A percentile compares a stretch with the other conserved stretches of the same genome.
Evolutionary conservation across 2,329 filamentous ascomycete species (phyloP).

Genomic region (Samsoniella hepiali): DNA sequence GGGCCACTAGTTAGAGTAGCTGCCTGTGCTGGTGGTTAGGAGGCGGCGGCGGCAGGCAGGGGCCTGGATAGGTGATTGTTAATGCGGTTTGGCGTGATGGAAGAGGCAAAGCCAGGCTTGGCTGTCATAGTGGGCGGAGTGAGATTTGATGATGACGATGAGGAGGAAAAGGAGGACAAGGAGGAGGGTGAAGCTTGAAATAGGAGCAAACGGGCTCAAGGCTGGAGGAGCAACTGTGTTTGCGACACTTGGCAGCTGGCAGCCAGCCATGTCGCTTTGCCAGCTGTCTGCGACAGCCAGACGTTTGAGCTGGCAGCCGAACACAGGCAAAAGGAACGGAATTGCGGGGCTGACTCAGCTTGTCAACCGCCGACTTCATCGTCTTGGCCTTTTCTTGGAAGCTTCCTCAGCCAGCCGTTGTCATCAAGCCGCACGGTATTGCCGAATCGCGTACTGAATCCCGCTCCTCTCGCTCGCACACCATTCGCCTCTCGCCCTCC

Average conservation of each 20-base stretch:
- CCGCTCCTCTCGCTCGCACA: slow-evolving; percentile 2
- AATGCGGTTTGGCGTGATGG: background rate
- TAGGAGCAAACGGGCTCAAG: slow-evolving; percentile 1
- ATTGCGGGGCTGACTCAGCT: slow-evolving; percentile 13
- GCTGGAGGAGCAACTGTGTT: background rate
- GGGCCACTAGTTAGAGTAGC: slow-evolving; percentile 1
- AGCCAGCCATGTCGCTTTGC: background rate
- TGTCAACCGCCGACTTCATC: background rate
- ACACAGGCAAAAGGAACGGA: background rate
- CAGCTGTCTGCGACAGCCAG: background rate
- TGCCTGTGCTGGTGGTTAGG: background rate
- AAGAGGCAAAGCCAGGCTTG: background rate
- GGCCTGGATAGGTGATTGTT: background rate
- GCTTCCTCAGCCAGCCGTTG: background rate
- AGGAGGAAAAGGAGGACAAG: too few species aligned
- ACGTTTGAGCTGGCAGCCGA: background rate
- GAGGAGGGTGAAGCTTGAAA: background rate
- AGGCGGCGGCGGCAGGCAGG: background rate
- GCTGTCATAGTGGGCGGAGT: background rate
- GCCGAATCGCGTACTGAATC: slow-evolving; percentile 14
- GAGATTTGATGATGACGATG: background rate
- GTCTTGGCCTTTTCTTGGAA: background rate
- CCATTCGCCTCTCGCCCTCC: background rate
- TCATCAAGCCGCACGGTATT: slow-evolving; percentile 11
- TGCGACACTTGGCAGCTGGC: background rate